Percentiles rank a stretch among this genome's conserved stretches.
These are phyloP conservation scores for Alternaria longipes DNA, from an alignment of 2,329 filamentous ascomycete species.

Conservation along the genomic window DNA sequence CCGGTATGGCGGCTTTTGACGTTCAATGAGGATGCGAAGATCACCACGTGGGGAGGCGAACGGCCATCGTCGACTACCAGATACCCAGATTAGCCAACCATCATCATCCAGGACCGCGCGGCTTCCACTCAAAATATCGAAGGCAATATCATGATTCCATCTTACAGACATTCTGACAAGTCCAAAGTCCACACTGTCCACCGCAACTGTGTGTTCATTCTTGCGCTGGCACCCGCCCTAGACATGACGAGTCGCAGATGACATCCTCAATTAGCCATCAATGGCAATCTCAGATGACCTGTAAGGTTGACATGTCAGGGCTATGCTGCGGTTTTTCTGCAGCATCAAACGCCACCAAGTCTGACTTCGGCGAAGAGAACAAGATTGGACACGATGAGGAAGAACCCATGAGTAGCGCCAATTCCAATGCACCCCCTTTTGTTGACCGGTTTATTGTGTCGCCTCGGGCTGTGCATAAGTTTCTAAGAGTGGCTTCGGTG, in stretches of 20 bases:
- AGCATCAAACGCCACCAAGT: constrained; percentile 17
- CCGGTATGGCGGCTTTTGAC: constrained; percentile 13
- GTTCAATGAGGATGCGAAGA: constrained; percentile 32
- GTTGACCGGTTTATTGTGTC: constrained; percentile 28
- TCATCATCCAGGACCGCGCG: constrained; percentile 6
- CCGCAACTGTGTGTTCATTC: neutral
- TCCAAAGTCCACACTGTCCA: neutral
- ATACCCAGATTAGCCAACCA: neutral
- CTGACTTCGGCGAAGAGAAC: constrained; percentile 11
- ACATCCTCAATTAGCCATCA: neutral
- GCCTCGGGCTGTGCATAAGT: constrained; percentile 14
- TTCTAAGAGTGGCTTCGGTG: constrained; percentile 4
- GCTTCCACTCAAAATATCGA: constrained; percentile 3
- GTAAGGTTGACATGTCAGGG: neutral
- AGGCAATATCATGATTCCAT: neutral
- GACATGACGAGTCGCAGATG: neutral
- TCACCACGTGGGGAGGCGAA: constrained; percentile 36
- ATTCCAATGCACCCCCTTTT: neutral
- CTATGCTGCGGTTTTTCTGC: constrained; percentile 6
- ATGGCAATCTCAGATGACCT: constrained; percentile 2
- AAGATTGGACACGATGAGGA: constrained; percentile 5
- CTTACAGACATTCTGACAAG: neutral
- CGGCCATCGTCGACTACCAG: constrained; percentile 19
- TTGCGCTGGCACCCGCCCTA: neutral
- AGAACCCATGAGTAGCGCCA: constrained; percentile 6